Base-by-base conservation (phyloP, 352 stramenopile species). In the Phytopythium helicoides region DNA sequence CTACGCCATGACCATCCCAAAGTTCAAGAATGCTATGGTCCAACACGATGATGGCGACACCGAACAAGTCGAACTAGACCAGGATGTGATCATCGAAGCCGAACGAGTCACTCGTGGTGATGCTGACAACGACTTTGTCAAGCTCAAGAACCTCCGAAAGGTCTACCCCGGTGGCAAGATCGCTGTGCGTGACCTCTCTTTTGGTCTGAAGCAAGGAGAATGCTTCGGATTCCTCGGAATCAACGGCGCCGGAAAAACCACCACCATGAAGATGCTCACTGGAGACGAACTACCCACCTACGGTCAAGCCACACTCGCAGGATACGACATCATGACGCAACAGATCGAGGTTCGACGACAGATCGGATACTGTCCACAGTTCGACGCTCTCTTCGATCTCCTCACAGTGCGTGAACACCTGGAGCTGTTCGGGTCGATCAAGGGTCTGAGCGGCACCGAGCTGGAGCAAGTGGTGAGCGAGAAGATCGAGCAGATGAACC, bases 181-280 rank as follows among this genome's bases (percentile, higher is more conserved):
- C 15, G 91, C 85, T 7, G 81, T 96, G 46, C 55, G 66, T 19
- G 66, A 87, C 38, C 47, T 97, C 18, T 89, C 77, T 2, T 94
- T 97, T 36, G 84, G 77, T 21, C 54, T 97, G 31, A 67, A 69
- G 23, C 66, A 69, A 2, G 92, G 95, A 19, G 88, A 98, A 50
- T 97, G 92, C 52, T 98, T 98, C 64, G 95, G 95, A 1, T 94
- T 97, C 53, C 73, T 98, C 5, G 95, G 95, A 1, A 95, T 98
- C 49, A 98, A 98, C 49, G 93, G 94, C 22, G 95, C 82, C 6
- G 95, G 95, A 31, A 98, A 99, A 63, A 97, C 91, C 6, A 98
- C 95, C 18, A 97, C 94, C 8, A 96, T 98, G 71, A 97, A 96
- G 56, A 97, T 98, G 75, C 65, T 99, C n/a, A 97, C 86, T 9